A percentile compares a stretch with the other conserved stretches of the same genome.
Evolutionary conservation across 257 asterid genomes (phyloP).

Genomic region (Capsicum baccatum): DNA sequence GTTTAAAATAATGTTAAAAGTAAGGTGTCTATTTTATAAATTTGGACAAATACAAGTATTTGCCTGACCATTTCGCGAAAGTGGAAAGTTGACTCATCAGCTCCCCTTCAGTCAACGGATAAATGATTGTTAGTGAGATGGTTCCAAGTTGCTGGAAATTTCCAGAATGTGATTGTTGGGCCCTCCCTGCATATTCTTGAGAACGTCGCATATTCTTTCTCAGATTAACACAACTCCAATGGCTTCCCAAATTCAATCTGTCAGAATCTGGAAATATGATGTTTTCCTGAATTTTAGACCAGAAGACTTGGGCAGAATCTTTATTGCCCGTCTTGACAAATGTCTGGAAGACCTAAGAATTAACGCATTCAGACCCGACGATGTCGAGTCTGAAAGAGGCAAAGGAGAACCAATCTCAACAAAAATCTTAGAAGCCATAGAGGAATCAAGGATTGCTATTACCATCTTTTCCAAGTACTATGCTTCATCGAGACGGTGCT

Average conservation of each 20-base stretch:
- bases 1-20: too few species aligned
- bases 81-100: too few species aligned
- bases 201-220: too few species aligned
- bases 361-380: background rate
- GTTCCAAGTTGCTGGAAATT: too few species aligned
- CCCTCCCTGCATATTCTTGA: too few species aligned
- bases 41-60: too few species aligned
- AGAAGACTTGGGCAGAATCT: background rate
- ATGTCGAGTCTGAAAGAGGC: background rate
- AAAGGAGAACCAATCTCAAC: background rate
- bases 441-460: slow-evolving; percentile 17
- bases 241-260: slow-evolving; percentile 1
- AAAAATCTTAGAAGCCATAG: background rate
- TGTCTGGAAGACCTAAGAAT: background rate
- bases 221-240: background rate
- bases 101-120: too few species aligned
- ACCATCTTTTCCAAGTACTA: background rate
- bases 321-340: background rate
- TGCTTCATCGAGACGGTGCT: background rate
- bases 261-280: background rate
- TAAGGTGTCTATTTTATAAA: too few species aligned
- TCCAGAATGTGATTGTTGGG: too few species aligned
- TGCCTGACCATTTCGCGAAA: too few species aligned
- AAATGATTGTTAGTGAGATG: too few species aligned
- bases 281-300: background rate